Base-by-base conservation (phyloP, 2,329 filamentous ascomycete genomes). In the Colletotrichum australisinense region DNA sequence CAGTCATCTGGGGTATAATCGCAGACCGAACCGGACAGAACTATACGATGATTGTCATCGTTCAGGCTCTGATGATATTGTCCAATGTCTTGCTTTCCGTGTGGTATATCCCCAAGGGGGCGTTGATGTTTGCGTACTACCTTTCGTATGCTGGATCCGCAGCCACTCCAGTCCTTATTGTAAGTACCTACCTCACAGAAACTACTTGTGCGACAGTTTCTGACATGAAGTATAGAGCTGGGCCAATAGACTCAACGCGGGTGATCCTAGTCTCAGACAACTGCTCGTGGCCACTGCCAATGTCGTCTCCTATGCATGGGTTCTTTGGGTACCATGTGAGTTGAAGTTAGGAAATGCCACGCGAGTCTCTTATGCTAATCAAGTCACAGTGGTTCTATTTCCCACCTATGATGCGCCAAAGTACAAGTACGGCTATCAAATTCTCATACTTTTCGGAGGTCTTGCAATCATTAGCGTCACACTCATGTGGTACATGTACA, bases 361-460 rank as follows among this genome's bases (percentile, higher is more conserved):
- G 1, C 4, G 5, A 28, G 46, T 5, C 2, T 19, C 9, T 9
- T 6, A 8, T 6, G 14, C 35, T 42, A 8, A 66, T 9, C 12
- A 19, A 52, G 6, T 24, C 24, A 24, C 42, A 80, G 77, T 79
- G 56, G 78, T 79, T 4, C 72, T 82, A 1, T 82, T 81, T 63
- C 80, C 80, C 8, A 80, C 80, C 0, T 80, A 82, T 60, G 78
- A 82, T 63, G 80, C 80, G 2, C 80, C 80, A 7, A 76, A 80
- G 19, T 82, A 82, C 70, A 78, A 79, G 42, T 81, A 81, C 53
- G 80, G 79, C 1, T 82, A 82, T 59, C 80, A 82, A 67, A 74
- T 81, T 26, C 59, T 80, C 58, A 80, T 81, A n/a, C 55, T 81
- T 6, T 82, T 79, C 59, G 80, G 80, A 14, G 80, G 78, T 6